A percentile compares a stretch with the other conserved stretches of the same genome.
phyloP scores from a whole-genome alignment of 306 rosid genomes.

The Benincasa hispida region DNA sequence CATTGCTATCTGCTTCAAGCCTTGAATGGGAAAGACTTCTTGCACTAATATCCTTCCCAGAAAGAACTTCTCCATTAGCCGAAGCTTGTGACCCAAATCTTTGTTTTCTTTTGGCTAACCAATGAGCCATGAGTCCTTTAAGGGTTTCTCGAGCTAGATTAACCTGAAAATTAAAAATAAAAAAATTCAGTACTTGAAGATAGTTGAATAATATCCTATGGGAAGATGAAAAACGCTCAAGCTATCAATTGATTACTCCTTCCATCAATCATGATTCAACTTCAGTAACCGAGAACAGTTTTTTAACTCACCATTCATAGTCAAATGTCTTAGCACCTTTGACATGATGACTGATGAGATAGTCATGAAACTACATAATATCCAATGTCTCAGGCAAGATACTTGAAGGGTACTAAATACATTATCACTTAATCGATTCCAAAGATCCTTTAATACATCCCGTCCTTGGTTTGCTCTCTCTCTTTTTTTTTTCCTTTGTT shows the following conservation, averaged over 20 bases:
- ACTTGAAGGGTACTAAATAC: neutral
- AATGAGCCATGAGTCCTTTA: slow-evolving; percentile 87
- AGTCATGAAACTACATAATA: neutral
- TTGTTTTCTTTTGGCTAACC: slow-evolving; percentile 77
- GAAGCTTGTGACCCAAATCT: slow-evolving; percentile 54
- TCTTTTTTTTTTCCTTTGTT: neutral
- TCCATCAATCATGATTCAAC: neutral
- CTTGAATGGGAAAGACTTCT: slow-evolving; percentile 71
- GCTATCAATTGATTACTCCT: neutral
- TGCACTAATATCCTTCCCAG: slow-evolving; percentile 62
- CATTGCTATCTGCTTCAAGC: slow-evolving; percentile 59
- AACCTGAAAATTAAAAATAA: slow-evolving; percentile 38
- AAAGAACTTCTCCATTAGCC: slow-evolving; percentile 67
- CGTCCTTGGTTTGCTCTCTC: neutral
- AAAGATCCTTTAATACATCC: neutral
- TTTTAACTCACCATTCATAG: neutral
- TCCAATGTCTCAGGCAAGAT: neutral
- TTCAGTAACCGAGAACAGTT: neutral
- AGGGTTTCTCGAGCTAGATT: slow-evolving; percentile 94
- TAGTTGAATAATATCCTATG: slow-evolving; percentile 1
- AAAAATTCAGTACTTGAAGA: neutral
- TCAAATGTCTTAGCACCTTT: neutral
- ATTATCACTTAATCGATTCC: neutral
- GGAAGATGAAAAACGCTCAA: slow-evolving; percentile 9
- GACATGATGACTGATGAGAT: neutral